Base-by-base conservation (phyloP, 176 grass and related monocot genomes). In the Oryza officinalis region DNA sequence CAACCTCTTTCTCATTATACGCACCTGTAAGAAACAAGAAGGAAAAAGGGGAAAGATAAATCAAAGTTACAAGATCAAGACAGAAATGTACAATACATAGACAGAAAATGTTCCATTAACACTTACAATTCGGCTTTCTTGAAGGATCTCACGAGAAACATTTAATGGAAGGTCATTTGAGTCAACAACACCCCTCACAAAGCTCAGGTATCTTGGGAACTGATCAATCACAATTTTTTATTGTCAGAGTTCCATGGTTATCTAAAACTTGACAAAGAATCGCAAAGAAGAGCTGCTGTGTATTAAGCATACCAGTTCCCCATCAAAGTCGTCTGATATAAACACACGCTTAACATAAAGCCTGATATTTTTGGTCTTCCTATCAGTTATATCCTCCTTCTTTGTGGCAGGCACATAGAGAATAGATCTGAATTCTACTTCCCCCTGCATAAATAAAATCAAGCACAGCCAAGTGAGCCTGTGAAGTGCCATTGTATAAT, bases 41-140 rank as follows among this genome's bases (percentile, higher is more conserved):
- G 78, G 27, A 63, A 14, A 79, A 63, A 30, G 5, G 2, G 15
- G 13, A 57, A 57, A 61, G 38, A 28, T 27, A 49, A 46, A 65
- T 76, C 40, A 77, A 37, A 81, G 25, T 72, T 2, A 1, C 12
- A 2, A 63, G 65, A 41, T 69, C 46, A 68, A 45, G 67, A 65
- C 77, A 64, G 13, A 20, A 75, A 27, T 31, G 43, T 28, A 64
- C 8, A 11, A 12, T 28, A 77, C 10, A 76, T 12, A 77, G 12
- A 20, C 14, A 70, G 25, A 76, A 74, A 86, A 18, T 49, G n/a
- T 27, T 25, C 33, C 12, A 59, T 9, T 74, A 78, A 61, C 47
- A 77, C 96, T 90, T 90, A 96, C 96, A 89, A 99, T 94, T 81
- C 96, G 87, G 82, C 96, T 99, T 89, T 99, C 96, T 94, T 99